phyloP scores from a whole-genome alignment of 331 rosid species.

The Pyrus hybrid region DNA sequence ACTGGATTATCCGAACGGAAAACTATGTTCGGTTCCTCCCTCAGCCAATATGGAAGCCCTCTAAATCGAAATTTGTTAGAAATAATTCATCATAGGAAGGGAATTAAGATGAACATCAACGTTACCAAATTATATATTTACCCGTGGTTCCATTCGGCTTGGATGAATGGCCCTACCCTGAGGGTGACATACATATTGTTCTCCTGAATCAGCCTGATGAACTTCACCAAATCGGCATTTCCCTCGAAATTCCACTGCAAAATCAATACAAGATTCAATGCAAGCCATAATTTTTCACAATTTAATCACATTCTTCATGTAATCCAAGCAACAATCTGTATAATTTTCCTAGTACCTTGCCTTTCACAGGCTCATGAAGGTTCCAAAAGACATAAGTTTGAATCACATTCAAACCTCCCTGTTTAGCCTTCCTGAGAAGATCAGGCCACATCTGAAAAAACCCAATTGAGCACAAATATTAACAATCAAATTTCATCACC shows the following conservation, averaged over 20 bases:
- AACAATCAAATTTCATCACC: neutral
- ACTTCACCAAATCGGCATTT: conserved; percentile 60
- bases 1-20: conserved; percentile 70
- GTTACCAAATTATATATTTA: neutral
- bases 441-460: conserved; percentile 76
- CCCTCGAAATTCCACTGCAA: conserved; percentile 59
- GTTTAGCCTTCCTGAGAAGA: conserved; percentile 51
- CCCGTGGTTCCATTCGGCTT: conserved; percentile 99
- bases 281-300: neutral
- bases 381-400: conserved; percentile 94
- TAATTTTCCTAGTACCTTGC: conserved; percentile 35
- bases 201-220: conserved; percentile 32
- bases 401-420: conserved; percentile 76
- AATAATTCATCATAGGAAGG: neutral
- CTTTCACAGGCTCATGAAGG: conserved; percentile 64
- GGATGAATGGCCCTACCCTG: conserved; percentile 88
- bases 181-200: conserved; percentile 63
- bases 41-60: conserved; percentile 93
- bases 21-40: conserved; percentile 51
- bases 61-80: conserved; percentile 24
- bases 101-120: neutral
- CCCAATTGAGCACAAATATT: neutral
- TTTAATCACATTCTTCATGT: neutral
- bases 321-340: neutral
- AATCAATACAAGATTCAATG: neutral